Evolutionary conservation across 176 grass and related monocot genomes (phyloP), one percentile per base, ranked within the genome.

Genomic region (Phoenix roebelenii): DNA sequence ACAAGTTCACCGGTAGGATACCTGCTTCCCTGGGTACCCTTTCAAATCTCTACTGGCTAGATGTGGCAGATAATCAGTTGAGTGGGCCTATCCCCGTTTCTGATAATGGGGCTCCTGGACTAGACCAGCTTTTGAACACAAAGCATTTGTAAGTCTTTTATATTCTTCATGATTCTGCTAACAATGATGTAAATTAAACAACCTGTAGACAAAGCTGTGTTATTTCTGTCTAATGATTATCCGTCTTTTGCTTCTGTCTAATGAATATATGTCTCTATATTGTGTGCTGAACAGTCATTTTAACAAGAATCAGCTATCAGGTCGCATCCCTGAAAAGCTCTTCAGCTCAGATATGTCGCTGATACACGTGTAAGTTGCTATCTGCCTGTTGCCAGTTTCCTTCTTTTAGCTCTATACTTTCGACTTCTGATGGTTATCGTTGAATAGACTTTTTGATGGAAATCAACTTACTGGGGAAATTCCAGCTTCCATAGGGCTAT

Each of bases 21-120:
- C 94, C 94, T 66, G 66, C 84, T 58, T 81, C 87, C 17, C 24
- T 98, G 14, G 94, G 94, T 28, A 89, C 76, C n/a, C 94, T 98
- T 63, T 83, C 79, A 52, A 89, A 75, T 15, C 81, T 98, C 63
- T 93, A 83, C 30, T 98, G 79, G 94, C 81, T 98, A 23, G 94
- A 98, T 51, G 65, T 98, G 0, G 67, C 94, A 2, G 79, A 98
- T 60, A 98, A 98, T 71, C 76, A 77, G 9, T 51, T 98, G 64
- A 85, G 48, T 2, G 88, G 94, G n/a, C 24, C 79, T 50, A 67
- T 98, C 48, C 94, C 94, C 0, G 72, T 98, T 51, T 98, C 94
- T 18, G 69, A 72, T 64, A 58, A 58, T 20, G 79, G 4, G 22
- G 57, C 39, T 60, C 80, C 75, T 61, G 94, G 94, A 59, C 67